Conservation (phyloP, 768 basidiomycete species). For the Dacryopinax primogenitus region DNA sequence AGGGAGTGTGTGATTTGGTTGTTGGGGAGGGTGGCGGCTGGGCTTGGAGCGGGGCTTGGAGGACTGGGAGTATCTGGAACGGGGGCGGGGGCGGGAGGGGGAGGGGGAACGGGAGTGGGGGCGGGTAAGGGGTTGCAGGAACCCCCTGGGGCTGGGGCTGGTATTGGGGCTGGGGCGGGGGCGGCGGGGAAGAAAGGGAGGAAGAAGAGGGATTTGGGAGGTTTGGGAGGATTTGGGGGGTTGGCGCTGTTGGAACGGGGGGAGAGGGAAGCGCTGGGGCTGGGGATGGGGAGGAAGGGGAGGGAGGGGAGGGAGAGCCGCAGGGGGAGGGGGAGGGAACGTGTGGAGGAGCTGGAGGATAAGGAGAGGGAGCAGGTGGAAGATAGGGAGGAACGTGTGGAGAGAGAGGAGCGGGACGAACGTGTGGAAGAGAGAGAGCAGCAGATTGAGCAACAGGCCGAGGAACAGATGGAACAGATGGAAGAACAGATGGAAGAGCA, state of each 20-base stretch:
- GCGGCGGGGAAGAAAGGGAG: conserved; percentile 25
- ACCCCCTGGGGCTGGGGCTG: no score
- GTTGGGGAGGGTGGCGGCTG: conserved; percentile 15
- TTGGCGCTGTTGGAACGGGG: no score
- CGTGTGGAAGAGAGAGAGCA: neutral
- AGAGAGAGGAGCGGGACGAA: neutral
- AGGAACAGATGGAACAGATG: neutral
- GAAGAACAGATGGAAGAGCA: conserved; percentile 10
- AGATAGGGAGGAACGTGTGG: neutral
- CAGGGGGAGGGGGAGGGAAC: conserved; percentile 12
- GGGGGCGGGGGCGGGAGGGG: conserved; percentile 23
- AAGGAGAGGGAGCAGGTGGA: neutral
- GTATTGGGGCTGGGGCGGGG: conserved; percentile 23
- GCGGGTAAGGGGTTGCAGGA: no score
- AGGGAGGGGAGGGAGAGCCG: neutral
- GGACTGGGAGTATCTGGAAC: neutral
- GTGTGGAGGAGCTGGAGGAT: neutral
- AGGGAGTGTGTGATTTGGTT: conserved; percentile 13
- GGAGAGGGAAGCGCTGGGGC: no score
- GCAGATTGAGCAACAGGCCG: no score
- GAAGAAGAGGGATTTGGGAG: conserved; percentile 20
- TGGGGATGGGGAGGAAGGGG: neutral
- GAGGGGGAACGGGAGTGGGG: no score
- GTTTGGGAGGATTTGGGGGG: no score
- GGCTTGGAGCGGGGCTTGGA: conserved; percentile 14